Base-by-base conservation (phyloP, 345 rosid genomes). In the Psidium guajava region DNA sequence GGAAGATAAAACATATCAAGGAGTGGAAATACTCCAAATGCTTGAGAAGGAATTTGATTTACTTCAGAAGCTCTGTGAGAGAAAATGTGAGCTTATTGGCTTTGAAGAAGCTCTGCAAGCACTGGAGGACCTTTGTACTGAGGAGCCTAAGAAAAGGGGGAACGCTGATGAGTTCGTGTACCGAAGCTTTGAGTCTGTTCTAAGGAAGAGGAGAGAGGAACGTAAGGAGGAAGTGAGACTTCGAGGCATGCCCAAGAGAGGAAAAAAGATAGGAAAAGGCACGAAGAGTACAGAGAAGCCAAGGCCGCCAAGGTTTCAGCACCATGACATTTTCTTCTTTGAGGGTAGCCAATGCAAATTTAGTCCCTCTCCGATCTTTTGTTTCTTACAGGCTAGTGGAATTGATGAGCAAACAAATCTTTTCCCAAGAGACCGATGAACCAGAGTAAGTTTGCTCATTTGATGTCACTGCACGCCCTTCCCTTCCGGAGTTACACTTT, bases 61-160 rank as follows among this genome's bases (percentile, higher is more conserved):
- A 86, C 91, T 97, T 83, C 95, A 95, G 91, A 92, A 87, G 89
- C 93, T 97, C 52, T 95, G 97, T 74, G 98, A 96, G 90, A 93
- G 94, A 86, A 97, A 97, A 90, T 90, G 91, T 85, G 94, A 93
- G 83, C 96, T 91, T 87, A 87, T 97, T 87, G 93, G 93, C 90
- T 95, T 93, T 54, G 96, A 95, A 90, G 97, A 93, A 89, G 95
- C 96, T 56, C 88, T 97, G 94, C 98, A 95, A 90, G 89, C 92
- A 81, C 87, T 96, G 85, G 98, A 97, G 90, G 93, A 91, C 89
- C 95, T 93, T 57, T 94, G 98, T 87, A 92, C 93, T 86, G 95
- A 96, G 88, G 98, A 95, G 92, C 92, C 93, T 83, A 93, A 95
- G 93, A 97, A 87, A 90, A 92, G 94, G 89, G 98, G 92, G 90